Percentiles rank a stretch among this genome's conserved stretches.
phyloP scores from a whole-genome alignment of 2,329 filamentous ascomycete species.

The Alternaria sp. region DNA sequence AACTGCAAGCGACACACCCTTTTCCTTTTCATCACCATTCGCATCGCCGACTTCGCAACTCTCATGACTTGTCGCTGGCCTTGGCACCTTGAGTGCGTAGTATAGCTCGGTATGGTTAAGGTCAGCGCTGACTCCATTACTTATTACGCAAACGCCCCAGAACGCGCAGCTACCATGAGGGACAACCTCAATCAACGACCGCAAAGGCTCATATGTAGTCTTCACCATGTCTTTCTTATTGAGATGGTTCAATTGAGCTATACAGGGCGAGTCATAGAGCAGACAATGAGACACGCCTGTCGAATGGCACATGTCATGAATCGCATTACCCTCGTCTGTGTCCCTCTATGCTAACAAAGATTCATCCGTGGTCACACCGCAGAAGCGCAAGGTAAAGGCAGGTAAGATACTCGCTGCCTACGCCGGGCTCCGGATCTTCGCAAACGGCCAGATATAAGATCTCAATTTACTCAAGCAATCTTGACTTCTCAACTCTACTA shows the following conservation, averaged over 20 bases:
- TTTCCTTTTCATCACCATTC: background rate
- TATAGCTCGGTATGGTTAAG: background rate
- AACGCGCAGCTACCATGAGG: background rate
- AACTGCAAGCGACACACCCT: background rate
- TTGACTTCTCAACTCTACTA: background rate
- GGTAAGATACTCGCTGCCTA: background rate
- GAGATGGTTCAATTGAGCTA: background rate
- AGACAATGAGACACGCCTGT: background rate
- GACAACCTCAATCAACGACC: background rate
- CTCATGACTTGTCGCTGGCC: background rate
- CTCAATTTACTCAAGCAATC: background rate
- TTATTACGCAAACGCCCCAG: no score
- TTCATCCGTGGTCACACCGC: background rate
- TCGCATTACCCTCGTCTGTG: background rate
- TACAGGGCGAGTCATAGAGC: background rate
- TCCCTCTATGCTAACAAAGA: background rate
- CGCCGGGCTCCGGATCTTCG: background rate
- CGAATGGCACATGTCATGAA: background rate
- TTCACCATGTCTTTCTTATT: no score
- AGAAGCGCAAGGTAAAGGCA: background rate
- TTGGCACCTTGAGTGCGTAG: background rate
- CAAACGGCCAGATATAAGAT: no score
- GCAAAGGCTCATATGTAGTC: background rate
- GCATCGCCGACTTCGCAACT: background rate
- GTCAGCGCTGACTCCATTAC: background rate